Base-by-base conservation (phyloP, 345 rosid species). In the Tarenaya hassleriana region DNA sequence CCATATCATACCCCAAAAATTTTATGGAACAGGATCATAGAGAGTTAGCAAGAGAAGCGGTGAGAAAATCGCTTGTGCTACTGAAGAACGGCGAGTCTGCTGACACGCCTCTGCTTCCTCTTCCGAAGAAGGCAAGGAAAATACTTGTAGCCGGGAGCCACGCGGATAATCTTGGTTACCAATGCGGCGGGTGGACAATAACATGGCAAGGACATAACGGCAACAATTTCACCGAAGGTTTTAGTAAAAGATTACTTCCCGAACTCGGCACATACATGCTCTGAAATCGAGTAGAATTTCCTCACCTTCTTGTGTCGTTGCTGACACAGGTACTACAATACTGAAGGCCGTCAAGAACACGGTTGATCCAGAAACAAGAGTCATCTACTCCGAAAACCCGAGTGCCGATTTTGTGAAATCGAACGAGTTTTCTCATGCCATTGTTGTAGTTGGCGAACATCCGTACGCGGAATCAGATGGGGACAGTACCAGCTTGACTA, bases 151-250 rank as follows among this genome's bases (percentile, higher is more conserved):
- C 90, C 2, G 97, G 97, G 19, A 81, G 73, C 32, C 97, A 86
- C 20, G 94, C 95, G 24, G 69, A 86, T 63, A 75, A 89, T 45
- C 58, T 89, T 64, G 97, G 95, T 13, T 67, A 79, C 40, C 97
- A 89, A 56, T 86, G 97, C 27, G 95, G 94, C 1, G 97, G 94
- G 18, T 89, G 97, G 97, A 81, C 95, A 0, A 74, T 81, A 45
- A 24, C 78, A 5, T 86, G 87, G 95, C 90, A 86, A 44, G 97
- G 97, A 13, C 73, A 68, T 5, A 15, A 24, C 3, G 76, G 78
- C 62, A 89, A 83, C 49, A 78, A 79, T 48, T 66, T 60, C 40
- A 83, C 95, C 20, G 52, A 24, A 0, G 96, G 94, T 81, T 24
- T 24, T 5, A 24, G 29, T 2, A 24, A 24, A 24, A 24, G 3